Conservation (phyloP, 768 basidiomycete species). For the Lactarius pseudohatsudake region DNA sequence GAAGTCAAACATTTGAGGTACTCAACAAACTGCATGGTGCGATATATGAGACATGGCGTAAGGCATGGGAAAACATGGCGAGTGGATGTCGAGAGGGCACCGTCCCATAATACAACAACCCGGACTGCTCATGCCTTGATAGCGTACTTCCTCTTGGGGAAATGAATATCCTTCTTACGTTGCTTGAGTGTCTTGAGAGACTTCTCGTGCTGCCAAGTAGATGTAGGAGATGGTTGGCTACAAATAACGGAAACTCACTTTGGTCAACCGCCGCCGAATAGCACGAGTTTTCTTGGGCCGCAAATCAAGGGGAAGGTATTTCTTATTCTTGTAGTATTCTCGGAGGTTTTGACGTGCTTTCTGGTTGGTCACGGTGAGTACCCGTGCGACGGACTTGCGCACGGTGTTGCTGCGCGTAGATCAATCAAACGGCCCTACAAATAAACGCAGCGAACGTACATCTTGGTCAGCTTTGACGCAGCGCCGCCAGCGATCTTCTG, state of each 20-base stretch:
- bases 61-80: constrained; percentile 36
- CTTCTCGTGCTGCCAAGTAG: constrained; percentile 64
- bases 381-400: constrained; percentile 98
- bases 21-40: constrained; percentile 18
- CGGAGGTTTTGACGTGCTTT: constrained; percentile 96
- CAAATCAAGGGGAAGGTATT: constrained; percentile 95
- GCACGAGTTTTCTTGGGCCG: constrained; percentile 98
- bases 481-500: constrained; percentile 98
- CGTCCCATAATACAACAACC: constrained; percentile 29
- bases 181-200: constrained; percentile 90
- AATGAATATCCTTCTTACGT: constrained; percentile 92
- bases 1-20: constrained; percentile 18
- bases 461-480: constrained; percentile 94
- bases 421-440: constrained; percentile 4
- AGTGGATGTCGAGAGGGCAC: constrained; percentile 36
- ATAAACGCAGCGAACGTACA: constrained; percentile 56
- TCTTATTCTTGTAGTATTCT: constrained; percentile 98
- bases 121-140: constrained; percentile 73
- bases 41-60: constrained; percentile 27
- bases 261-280: constrained; percentile 91
- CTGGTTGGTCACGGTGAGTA: constrained; percentile 97
- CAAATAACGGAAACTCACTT: constrained; percentile 48
- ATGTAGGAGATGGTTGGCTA: constrained; percentile 2
- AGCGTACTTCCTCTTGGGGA: constrained; percentile 91
- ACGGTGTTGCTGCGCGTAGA: constrained; percentile 71